Evolutionary conservation across 257 asterid species (phyloP).

Genomic region (Scutellaria barbata): DNA sequence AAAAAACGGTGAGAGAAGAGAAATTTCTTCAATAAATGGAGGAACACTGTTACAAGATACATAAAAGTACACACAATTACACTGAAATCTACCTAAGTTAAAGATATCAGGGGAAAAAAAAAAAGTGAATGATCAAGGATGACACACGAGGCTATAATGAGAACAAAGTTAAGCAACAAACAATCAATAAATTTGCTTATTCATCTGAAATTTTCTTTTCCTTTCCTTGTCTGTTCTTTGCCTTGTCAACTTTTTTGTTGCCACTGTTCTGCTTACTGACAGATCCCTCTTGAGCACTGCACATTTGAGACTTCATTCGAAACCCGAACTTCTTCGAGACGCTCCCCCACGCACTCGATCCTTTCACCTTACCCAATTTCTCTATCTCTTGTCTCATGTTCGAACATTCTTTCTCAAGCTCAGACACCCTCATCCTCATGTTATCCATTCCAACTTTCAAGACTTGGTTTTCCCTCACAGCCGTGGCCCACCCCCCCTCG

Average conservation of each 20-base stretch:
- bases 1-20: not conserved
- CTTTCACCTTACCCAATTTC: conserved; percentile 76
- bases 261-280: conserved; percentile 70
- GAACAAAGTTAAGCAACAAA: conserved; percentile 24
- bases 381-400: conserved; percentile 84
- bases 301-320: conserved; percentile 85
- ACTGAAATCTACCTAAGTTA: conserved; percentile 42
- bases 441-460: conserved; percentile 97
- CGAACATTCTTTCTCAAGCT: conserved; percentile 93
- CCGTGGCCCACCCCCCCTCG: conserved; percentile 77
- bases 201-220: conserved; percentile 58
- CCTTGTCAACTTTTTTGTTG: conserved; percentile 54
- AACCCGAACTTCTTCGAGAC: conserved; percentile 87
- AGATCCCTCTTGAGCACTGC: conserved; percentile 95
- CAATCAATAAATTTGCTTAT: conserved; percentile 27
- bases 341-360: conserved; percentile 65
- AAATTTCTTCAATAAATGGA: conserved; percentile 30
- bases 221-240: conserved; percentile 55
- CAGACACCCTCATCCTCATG: conserved; percentile 90
- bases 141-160: conserved; percentile 30
- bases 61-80: conserved; percentile 43
- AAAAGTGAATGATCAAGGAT: conserved; percentile 11
- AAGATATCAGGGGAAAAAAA: conserved; percentile 19
- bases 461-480: conserved; percentile 92
- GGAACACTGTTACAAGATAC: conserved; percentile 28